phyloP scores from a whole-genome alignment of 2,329 filamentous ascomycete genomes.

The Lecanicillium sp. region DNA sequence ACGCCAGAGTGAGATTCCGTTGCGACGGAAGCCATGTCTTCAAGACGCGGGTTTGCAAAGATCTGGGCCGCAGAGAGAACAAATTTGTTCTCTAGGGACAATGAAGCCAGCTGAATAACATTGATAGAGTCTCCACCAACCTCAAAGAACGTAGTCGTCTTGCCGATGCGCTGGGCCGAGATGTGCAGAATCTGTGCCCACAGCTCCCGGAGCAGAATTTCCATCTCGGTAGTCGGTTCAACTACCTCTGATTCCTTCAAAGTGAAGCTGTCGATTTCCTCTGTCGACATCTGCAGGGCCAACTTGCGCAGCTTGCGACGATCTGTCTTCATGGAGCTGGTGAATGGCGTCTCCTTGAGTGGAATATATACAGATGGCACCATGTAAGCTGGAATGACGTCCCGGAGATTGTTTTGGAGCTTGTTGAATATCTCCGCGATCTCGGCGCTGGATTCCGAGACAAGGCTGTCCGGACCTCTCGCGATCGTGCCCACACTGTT shows the following conservation, averaged over 20 bases:
- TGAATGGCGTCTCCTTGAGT: neutral
- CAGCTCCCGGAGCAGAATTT: slow-evolving; percentile 1
- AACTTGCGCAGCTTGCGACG: neutral
- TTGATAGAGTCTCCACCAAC: slow-evolving; percentile 20
- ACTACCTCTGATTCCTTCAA: neutral
- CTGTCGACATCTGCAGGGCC: neutral
- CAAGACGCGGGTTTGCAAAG: neutral
- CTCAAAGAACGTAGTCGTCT: slow-evolving; percentile 17
- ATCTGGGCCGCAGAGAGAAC: neutral
- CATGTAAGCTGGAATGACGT: neutral
- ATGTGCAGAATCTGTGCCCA: slow-evolving; percentile 14
- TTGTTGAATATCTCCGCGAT: neutral
- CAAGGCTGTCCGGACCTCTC: neutral
- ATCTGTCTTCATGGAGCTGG: neutral
- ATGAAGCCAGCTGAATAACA: slow-evolving; percentile 15
- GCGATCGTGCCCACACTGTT: neutral
- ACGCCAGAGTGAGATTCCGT: neutral
- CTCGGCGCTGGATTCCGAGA: neutral
- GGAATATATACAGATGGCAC: neutral
- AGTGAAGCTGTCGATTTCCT: neutral
- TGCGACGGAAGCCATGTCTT: neutral
- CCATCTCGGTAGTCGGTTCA: neutral
- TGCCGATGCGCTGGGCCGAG: slow-evolving; percentile 11
- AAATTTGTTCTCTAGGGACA: neutral
- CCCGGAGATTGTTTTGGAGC: neutral